A percentile compares a stretch with the other conserved stretches of the same genome.
These are phyloP conservation scores for Auriculariales sp. DNA, from an alignment of 768 basidiomycete genomes.

Conservation along the genomic window DNA sequence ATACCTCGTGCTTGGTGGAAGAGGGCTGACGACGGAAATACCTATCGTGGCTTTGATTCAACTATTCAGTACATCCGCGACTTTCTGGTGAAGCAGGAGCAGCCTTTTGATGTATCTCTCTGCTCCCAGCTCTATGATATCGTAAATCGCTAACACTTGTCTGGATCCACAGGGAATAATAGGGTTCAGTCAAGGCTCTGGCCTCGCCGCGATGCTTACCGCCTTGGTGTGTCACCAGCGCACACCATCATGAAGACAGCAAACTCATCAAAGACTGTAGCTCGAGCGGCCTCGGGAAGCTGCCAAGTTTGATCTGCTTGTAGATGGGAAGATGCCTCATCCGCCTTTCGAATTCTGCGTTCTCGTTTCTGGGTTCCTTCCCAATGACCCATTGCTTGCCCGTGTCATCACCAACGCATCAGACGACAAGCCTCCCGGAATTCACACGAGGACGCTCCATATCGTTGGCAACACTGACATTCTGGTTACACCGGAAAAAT, in stretches of 20 bases:
- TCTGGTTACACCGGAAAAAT: constrained; percentile 57
- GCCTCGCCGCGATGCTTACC: constrained; percentile 53
- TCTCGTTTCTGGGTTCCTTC: constrained; percentile 58
- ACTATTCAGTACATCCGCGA: constrained; percentile 40
- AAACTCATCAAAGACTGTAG: constrained; percentile 15
- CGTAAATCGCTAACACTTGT: background rate
- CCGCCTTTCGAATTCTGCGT: constrained; percentile 68
- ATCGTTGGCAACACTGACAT: constrained; percentile 66
- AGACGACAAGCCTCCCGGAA: constrained; percentile 11
- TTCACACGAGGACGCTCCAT: constrained; percentile 66
- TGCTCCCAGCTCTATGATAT: background rate
- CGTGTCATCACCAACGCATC: constrained; percentile 26
- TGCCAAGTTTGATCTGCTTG: constrained; percentile 34
- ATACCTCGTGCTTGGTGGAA: constrained; percentile 65
- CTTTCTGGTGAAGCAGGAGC: constrained; percentile 39
- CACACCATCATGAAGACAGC: background rate
- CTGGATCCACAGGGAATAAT: constrained; percentile 68
- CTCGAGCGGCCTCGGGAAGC: constrained; percentile 38
- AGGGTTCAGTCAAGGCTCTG: constrained; percentile 76
- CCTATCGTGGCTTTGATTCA: constrained; percentile 41
- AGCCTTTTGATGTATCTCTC: constrained; percentile 38
- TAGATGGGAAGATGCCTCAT: constrained; percentile 51
- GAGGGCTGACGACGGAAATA: constrained; percentile 34
- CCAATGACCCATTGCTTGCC: constrained; percentile 29
- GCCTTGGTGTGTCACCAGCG: constrained; percentile 38